These are phyloP conservation scores for Sergeia podlipaevii DNA, from an alignment of 208 protist genomes.

Conservation along the genomic window DNA sequence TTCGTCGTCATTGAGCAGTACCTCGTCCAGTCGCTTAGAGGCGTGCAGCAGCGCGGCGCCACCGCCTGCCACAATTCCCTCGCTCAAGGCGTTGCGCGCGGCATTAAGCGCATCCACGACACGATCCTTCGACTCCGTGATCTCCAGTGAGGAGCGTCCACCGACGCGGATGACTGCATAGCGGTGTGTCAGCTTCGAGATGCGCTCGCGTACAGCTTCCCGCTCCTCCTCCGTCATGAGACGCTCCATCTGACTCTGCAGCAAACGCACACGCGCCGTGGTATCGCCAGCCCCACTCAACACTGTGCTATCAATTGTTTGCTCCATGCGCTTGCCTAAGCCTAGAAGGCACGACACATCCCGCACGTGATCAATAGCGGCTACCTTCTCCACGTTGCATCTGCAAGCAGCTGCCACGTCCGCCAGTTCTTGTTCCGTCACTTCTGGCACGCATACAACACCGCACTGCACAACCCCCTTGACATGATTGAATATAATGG, in stretches of 20 bases:
- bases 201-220: constrained; percentile 96
- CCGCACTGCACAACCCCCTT: constrained; percentile 92
- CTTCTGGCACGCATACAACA: constrained; percentile 94
- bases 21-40: constrained; percentile 85
- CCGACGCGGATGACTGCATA: constrained; percentile 98
- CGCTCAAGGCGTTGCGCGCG: constrained; percentile 97
- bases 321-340: constrained; percentile 39
- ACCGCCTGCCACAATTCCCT: constrained; percentile 99
- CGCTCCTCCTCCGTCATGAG: constrained; percentile 94
- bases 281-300: constrained; percentile 76
- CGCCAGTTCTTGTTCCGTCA: constrained; percentile 98
- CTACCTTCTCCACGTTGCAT: constrained; percentile 88
- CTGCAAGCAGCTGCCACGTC: constrained; percentile 99
- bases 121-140: constrained; percentile 99
- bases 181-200: constrained; percentile 67
- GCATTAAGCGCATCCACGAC: constrained; percentile 99
- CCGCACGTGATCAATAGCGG: constrained; percentile 56
- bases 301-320: constrained; percentile 98
- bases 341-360: constrained; percentile 65
- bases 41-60: constrained; percentile 97
- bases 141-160: constrained; percentile 97
- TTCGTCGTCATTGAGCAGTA: constrained; percentile 86
- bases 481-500: constrained; percentile 93
- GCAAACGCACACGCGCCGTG: constrained; percentile 90
- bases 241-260: constrained; percentile 89